Conservation (phyloP, 768 basidiomycete species). For the Tylopilus intermedius region DNA sequence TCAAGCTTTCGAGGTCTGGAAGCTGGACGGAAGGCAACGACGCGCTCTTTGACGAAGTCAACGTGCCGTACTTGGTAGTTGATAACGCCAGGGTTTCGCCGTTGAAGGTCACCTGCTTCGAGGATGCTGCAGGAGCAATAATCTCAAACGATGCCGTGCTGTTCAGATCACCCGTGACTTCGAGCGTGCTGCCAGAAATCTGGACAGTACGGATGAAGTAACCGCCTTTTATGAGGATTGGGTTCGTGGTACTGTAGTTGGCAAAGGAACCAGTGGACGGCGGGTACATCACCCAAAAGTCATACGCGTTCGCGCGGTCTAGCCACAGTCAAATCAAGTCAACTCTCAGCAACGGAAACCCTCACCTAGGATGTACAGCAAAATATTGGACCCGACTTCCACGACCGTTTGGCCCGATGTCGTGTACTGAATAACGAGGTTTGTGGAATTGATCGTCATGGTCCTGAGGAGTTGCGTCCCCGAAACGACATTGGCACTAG, state of each 20-base stretch:
- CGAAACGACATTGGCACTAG: conserved; percentile 20
- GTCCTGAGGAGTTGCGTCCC: conserved; percentile 33
- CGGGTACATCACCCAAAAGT: conserved; percentile 46
- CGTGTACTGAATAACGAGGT: conserved; percentile 40
- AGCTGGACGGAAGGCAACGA: conserved; percentile 15
- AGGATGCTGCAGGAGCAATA: conserved; percentile 38
- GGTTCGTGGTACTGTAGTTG: conserved; percentile 35
- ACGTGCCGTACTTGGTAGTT: conserved; percentile 41
- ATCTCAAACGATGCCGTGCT: conserved; percentile 41
- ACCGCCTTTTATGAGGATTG: conserved; percentile 46
- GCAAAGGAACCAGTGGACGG: conserved; percentile 35
- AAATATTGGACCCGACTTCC: conserved; percentile 34
- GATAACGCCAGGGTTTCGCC: conserved; percentile 30
- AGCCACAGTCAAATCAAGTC: conserved; percentile 1
- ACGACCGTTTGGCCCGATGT: conserved; percentile 46
- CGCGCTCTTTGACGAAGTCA: conserved; percentile 21
- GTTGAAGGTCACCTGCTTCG: conserved; percentile 42
- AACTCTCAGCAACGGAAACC: background rate
- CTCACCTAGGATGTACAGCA: conserved; percentile 45
- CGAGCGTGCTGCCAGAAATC: conserved; percentile 34
- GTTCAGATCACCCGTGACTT: conserved; percentile 43
- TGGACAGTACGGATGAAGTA: conserved; percentile 42
- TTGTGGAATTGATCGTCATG: conserved; percentile 31
- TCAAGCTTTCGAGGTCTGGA: conserved; percentile 17
- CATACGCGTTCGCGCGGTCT: conserved; percentile 48